phyloP scores from a whole-genome alignment of 768 basidiomycete species.

The Pisolithus sp. region DNA sequence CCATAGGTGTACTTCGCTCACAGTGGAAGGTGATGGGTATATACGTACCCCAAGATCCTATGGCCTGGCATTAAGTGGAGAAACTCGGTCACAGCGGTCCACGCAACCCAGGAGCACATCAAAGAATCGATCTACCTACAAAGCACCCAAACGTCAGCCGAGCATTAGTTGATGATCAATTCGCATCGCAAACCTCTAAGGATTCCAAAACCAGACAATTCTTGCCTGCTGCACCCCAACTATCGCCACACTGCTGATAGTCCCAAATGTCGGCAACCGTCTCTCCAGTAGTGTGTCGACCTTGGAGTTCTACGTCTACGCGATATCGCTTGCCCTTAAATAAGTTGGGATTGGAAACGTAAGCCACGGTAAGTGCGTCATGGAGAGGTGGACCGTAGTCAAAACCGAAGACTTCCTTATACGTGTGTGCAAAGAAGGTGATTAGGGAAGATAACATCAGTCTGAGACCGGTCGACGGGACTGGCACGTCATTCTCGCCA shows the following conservation, averaged over 20 bases:
- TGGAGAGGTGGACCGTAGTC: conserved; percentile 82
- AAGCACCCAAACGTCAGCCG: conserved; percentile 1
- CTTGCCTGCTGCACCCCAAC: conserved; percentile 68
- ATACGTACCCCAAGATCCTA: background rate
- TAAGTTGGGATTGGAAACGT: conserved; percentile 60
- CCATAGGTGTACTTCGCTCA: too few species aligned
- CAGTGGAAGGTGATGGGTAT: too few species aligned
- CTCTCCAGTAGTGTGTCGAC: conserved; percentile 62
- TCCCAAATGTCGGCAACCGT: conserved; percentile 77
- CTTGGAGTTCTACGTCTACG: conserved; percentile 77
- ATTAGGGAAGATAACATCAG: conserved; percentile 72
- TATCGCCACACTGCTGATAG: conserved; percentile 50
- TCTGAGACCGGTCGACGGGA: conserved; percentile 45
- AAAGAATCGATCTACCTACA: conserved; percentile 61
- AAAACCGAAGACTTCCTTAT: conserved; percentile 75
- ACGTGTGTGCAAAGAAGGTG: conserved; percentile 64
- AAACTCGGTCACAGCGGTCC: conserved; percentile 48
- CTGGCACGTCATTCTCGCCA: conserved; percentile 1
- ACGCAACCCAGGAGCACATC: conserved; percentile 57
- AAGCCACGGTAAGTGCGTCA: conserved; percentile 78
- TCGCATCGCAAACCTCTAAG: conserved; percentile 46
- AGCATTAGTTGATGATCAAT: background rate
- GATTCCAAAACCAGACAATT: conserved; percentile 69
- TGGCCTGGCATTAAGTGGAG: conserved; percentile 16
- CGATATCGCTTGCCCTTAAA: conserved; percentile 60